A percentile compares a stretch with the other conserved stretches of the same genome.
Evolutionary conservation across 345 rosid species (phyloP).

Genomic region (Eutrema heterophyllum): DNA sequence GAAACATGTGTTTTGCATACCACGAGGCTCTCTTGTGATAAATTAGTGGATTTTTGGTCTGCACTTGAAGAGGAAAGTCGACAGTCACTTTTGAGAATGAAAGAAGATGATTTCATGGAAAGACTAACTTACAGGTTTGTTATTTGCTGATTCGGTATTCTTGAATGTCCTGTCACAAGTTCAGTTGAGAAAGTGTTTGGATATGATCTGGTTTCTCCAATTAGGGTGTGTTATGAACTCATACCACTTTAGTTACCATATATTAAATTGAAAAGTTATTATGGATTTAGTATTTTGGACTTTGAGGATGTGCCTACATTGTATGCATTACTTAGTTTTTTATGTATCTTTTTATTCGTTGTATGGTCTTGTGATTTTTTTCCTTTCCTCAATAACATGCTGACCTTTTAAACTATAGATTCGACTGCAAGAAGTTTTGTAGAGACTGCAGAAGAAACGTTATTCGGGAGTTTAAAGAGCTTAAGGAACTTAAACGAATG

Average conservation of each 20-base stretch:
- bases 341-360: background rate
- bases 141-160: constrained; percentile 20
- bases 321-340: background rate
- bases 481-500: constrained; percentile 90
- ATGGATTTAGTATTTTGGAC: background rate
- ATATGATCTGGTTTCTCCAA: background rate
- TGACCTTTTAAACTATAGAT: constrained; percentile 45
- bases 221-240: background rate
- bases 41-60: constrained; percentile 92
- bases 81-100: constrained; percentile 83
- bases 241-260: background rate
- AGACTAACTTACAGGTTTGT: constrained; percentile 86
- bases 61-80: constrained; percentile 85
- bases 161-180: background rate
- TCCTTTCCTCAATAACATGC: constrained; percentile 6
- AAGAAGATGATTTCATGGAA: constrained; percentile 97
- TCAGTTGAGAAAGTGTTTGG: background rate
- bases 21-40: constrained; percentile 87
- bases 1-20: constrained; percentile 95
- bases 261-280: background rate
- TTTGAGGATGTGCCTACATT: background rate
- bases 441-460: constrained; percentile 95
- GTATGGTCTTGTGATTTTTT: background rate
- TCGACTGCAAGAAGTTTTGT: constrained; percentile 96
- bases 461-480: constrained; percentile 87